A percentile compares a stretch with the other conserved stretches of the same genome.
Evolutionary conservation across 257 asterid species (phyloP).

Genomic region (Solanum neorickii): DNA sequence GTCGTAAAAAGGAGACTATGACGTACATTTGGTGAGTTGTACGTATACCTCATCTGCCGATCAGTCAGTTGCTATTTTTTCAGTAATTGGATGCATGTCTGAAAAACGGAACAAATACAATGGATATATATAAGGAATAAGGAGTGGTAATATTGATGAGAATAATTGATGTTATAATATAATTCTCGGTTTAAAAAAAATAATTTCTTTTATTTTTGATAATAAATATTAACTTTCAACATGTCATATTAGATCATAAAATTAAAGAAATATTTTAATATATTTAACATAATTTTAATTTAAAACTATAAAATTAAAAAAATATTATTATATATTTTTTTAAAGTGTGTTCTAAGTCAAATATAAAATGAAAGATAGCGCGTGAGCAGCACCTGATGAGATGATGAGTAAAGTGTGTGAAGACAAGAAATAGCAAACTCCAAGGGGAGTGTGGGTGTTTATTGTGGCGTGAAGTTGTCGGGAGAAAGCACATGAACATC

Average conservation of each 20-base stretch:
- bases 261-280: too few species aligned
- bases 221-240: too few species aligned
- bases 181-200: too few species aligned
- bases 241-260: too few species aligned
- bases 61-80: not conserved
- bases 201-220: fast-evolving
- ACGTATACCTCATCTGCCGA: not conserved
- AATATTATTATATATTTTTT: too few species aligned
- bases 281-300: too few species aligned
- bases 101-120: not conserved
- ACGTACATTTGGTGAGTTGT: not conserved
- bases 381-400: not conserved
- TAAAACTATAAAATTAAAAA: too few species aligned
- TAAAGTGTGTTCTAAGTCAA: too few species aligned
- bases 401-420: not conserved
- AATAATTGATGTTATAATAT: too few species aligned
- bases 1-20: not conserved
- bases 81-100: not conserved
- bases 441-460: not conserved
- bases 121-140: not conserved
- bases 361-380: not conserved
- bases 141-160: not conserved
- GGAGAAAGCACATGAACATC: not conserved
- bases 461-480: not conserved
- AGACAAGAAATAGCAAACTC: not conserved